Base-by-base conservation (phyloP, 2,329 filamentous ascomycete genomes). In the Chrysoporthe austroafricana region DNA sequence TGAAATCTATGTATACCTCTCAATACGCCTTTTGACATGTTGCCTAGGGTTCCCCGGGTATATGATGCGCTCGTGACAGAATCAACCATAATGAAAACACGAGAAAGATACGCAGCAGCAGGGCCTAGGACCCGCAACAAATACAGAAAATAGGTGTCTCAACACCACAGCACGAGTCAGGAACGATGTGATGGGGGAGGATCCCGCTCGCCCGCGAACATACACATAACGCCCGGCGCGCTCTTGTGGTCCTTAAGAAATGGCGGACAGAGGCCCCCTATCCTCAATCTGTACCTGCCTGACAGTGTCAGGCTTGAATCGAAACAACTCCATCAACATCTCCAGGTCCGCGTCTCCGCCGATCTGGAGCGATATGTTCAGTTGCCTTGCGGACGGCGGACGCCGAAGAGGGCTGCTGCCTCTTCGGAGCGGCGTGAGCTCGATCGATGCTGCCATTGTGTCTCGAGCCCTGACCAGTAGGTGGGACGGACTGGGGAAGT, bases 311-410 rank as follows among this genome's bases (percentile, higher is more conserved):
- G 86, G 86, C 81, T 88, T 85, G 73, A 85, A 77, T 32, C 86
- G 82, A 70, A 88, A 75, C 85, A 86, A 88, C 72, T 88, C 85
- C 64, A 82, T 79, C 85, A 86, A 87, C 65, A 77, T 82, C 62
- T 88, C 85, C 64, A 83, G 74, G 69, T 85, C 82, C 42, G 80
- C 79, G 34, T 85, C 84, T 52, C 86, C 85, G 39, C 42, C 39
- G 54, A 88, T 75, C 36, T 82, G 79, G 65, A 88, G 80, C 11
- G 50, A 57, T 8, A 88, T 73, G 63, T 81, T 83, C 46, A 88
- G 70, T 65, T 85, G 82, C 2, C 82, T 78, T 11, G 79, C 79
- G 18, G 18, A n/a, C 36, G 4, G 48, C 57, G 18, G 54, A 43
- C 34, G 26, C 26, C 58, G 79, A 73, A 16, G 79, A 75, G 48